These are phyloP conservation scores for Solanum infundibuliforme DNA, from an alignment of 257 asterid genomes.

Conservation along the genomic window DNA sequence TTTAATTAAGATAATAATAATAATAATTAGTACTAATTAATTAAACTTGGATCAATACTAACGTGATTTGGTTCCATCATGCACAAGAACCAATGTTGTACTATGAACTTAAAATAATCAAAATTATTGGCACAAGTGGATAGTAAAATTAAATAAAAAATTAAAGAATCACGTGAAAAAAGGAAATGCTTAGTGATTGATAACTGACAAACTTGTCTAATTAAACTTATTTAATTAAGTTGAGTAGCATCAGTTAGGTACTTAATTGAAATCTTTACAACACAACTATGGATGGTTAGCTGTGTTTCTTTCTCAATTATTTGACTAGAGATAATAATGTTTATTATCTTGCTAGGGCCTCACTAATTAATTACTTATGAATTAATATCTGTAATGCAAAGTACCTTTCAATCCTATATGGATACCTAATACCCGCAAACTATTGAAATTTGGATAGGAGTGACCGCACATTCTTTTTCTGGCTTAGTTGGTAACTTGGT, in stretches of 20 bases:
- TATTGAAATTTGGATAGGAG: not conserved
- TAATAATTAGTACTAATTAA: not conserved
- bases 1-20: not conserved
- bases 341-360: not conserved
- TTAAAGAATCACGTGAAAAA: slow-evolving; percentile 17
- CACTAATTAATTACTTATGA: not conserved
- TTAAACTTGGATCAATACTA: not conserved
- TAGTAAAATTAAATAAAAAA: not conserved
- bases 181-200: slow-evolving; percentile 18
- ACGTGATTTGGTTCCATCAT: slow-evolving; percentile 6
- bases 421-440: not conserved
- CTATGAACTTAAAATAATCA: not conserved
- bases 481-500: not conserved
- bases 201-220: slow-evolving; percentile 38
- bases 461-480: not conserved
- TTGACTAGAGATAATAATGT: not conserved
- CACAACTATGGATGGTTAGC: not conserved
- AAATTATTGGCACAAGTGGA: not conserved
- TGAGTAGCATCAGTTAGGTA: not conserved
- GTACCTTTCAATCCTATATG: not conserved
- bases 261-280: not conserved
- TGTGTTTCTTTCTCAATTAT: not conserved
- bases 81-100: not conserved
- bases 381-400: not conserved
- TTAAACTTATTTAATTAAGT: slow-evolving; percentile 11